Evolutionary conservation across 495 filamentous ascomycete genomes (phyloP).

Genomic region (Talaromyces trachyspermus): DNA sequence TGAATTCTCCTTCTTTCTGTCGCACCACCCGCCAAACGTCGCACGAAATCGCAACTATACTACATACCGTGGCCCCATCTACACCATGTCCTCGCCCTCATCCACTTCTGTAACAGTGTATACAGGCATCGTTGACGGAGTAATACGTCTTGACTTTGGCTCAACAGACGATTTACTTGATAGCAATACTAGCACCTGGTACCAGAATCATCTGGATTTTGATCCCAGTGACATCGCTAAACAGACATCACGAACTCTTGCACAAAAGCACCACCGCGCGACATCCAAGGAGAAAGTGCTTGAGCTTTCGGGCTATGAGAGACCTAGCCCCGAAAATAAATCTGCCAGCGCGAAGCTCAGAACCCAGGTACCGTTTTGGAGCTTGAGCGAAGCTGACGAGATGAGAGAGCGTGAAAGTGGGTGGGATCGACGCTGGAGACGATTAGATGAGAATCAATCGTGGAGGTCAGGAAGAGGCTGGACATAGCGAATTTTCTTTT

Average conservation of each 20-base stretch:
- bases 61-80: constrained; percentile 43
- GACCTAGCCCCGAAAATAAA: constrained; percentile 26
- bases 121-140: constrained; percentile 44
- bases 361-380: constrained; percentile 25
- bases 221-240: constrained; percentile 13
- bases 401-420: constrained; percentile 12
- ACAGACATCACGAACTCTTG: not conserved
- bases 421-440: constrained; percentile 12
- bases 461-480: constrained; percentile 26
- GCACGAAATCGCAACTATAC: constrained; percentile 7
- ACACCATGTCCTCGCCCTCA: constrained; percentile 52
- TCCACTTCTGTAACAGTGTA: constrained; percentile 48
- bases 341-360: constrained; percentile 28
- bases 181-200: constrained; percentile 22
- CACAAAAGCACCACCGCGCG: not conserved
- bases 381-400: constrained; percentile 10
- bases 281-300: constrained; percentile 10
- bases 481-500: not conserved
- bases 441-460: constrained; percentile 24
- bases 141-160: constrained; percentile 48
- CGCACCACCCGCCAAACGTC: constrained; percentile 12
- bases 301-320: constrained; percentile 35
- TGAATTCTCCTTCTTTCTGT: constrained; percentile 36
- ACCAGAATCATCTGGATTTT: constrained; percentile 19
- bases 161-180: constrained; percentile 38